Percentiles rank a stretch among this genome's conserved stretches.
Evolutionary conservation across 192 early-diverging fungal genomes (phyloP).

Genomic region (Pilaira anomala): DNA sequence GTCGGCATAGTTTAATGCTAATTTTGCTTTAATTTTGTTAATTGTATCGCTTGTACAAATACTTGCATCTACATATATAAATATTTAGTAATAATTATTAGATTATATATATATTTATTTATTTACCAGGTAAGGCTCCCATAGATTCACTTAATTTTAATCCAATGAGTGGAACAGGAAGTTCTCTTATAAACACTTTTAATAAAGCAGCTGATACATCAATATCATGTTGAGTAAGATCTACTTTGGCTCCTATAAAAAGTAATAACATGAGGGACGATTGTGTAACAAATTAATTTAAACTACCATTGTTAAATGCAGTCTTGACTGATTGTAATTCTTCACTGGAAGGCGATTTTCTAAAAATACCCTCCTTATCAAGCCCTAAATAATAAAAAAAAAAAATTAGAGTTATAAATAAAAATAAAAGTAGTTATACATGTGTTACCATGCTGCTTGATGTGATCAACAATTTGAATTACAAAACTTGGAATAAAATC

Average conservation of each 20-base stretch:
- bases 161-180: constrained; percentile 75
- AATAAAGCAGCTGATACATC: constrained; percentile 79
- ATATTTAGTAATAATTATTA: background rate
- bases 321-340: constrained; percentile 64
- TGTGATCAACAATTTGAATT: constrained; percentile 66
- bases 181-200: constrained; percentile 81
- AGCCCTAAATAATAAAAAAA: constrained; percentile 48
- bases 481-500: constrained; percentile 73
- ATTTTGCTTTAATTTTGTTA: constrained; percentile 26
- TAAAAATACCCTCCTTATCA: constrained; percentile 79
- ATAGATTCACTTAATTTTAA: constrained; percentile 51
- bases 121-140: constrained; percentile 38
- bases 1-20: constrained; percentile 38
- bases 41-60: constrained; percentile 12
- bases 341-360: constrained; percentile 73
- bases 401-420: background rate
- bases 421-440: too few relatives aligned
- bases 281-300: background rate
- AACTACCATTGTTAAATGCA: constrained; percentile 51
- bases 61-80: constrained; percentile 1
- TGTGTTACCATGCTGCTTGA: constrained; percentile 58
- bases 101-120: background rate
- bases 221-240: constrained; percentile 64
- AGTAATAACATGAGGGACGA: background rate
- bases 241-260: constrained; percentile 48